Conservation (phyloP, 768 basidiomycete species). For the Russula lepida region DNA sequence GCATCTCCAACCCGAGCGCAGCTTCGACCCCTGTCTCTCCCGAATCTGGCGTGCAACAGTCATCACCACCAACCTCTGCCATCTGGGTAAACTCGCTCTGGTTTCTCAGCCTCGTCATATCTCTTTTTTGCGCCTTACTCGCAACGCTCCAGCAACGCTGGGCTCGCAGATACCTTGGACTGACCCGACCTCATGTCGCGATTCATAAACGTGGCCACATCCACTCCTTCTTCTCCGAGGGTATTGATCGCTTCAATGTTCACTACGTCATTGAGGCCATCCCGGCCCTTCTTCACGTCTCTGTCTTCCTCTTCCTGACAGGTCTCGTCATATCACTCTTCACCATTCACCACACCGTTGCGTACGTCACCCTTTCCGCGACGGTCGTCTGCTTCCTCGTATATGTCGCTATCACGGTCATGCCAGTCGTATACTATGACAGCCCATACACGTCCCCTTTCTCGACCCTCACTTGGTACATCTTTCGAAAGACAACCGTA, state of each 20-base stretch:
- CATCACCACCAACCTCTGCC: not conserved
- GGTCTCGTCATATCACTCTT: constrained; percentile 15
- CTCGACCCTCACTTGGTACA: not conserved
- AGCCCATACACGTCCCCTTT: constrained; percentile 9
- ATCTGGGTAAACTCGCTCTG: constrained; percentile 9
- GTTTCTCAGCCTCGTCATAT: constrained; percentile 9
- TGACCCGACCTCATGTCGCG: not conserved
- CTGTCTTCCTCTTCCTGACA: constrained; percentile 11
- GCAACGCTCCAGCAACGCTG: constrained; percentile 10
- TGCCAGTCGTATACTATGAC: not conserved
- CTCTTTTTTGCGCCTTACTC: constrained; percentile 10
- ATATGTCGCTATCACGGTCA: constrained; percentile 4
- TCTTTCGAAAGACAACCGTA: not conserved
- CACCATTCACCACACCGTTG: constrained; percentile 6
- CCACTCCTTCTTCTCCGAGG: constrained; percentile 6
- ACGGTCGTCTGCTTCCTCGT: not conserved
- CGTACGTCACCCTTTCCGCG: not conserved
- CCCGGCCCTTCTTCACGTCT: constrained; percentile 5
- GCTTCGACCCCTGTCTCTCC: too few relatives aligned
- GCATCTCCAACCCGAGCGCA: not conserved
- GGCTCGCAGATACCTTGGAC: constrained; percentile 8
- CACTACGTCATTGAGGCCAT: not conserved
- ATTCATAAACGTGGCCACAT: constrained; percentile 8
- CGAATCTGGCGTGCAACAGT: not conserved
- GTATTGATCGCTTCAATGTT: not conserved